Evolutionary conservation across 345 rosid genomes (phyloP).

Genomic region (Boechera stricta): DNA sequence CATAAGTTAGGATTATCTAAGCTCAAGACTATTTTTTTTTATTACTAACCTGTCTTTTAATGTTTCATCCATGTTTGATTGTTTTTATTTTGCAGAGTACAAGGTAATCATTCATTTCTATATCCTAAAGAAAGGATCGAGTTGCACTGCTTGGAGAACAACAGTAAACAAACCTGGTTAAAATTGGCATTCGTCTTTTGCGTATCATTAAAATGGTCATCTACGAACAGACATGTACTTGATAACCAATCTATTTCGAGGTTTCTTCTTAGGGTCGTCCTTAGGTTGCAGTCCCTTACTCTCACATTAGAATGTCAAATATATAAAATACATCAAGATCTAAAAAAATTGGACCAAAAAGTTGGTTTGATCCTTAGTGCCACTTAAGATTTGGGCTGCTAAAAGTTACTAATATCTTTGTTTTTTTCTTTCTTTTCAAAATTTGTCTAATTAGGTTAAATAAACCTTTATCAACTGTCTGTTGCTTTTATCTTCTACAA

Average conservation of each 20-base stretch:
- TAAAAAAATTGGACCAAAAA: slow-evolving; percentile 8
- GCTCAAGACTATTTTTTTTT: not conserved
- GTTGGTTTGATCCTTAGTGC: slow-evolving; percentile 18
- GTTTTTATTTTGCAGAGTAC: slow-evolving; percentile 75
- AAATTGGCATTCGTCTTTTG: not conserved
- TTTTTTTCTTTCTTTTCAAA: not conserved
- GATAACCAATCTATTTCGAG: slow-evolving; percentile 2
- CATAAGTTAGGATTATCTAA: slow-evolving; percentile 15
- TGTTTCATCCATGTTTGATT: slow-evolving; percentile 25
- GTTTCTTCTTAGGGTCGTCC: slow-evolving; percentile 21
- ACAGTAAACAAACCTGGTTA: slow-evolving; percentile 29
- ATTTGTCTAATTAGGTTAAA: slow-evolving; percentile 19
- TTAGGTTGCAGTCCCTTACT: slow-evolving; percentile 31
- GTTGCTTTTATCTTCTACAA: slow-evolving; percentile 25
- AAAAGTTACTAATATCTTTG: slow-evolving; percentile 6
- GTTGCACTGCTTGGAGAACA: slow-evolving; percentile 34
- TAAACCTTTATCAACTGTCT: slow-evolving; percentile 7
- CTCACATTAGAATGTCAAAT: slow-evolving; percentile 20
- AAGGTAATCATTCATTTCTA: slow-evolving; percentile 68
- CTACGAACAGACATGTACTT: not conserved
- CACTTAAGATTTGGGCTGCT: slow-evolving; percentile 23
- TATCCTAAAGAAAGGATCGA: slow-evolving; percentile 36
- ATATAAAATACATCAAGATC: slow-evolving; percentile 21
- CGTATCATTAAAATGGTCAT: slow-evolving; percentile 32
- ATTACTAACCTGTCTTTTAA: slow-evolving; percentile 19